Evolutionary conservation across 2,329 filamentous ascomycete genomes (phyloP), one percentile per base, ranked within the genome.

Genomic region (Didymella exigua): DNA sequence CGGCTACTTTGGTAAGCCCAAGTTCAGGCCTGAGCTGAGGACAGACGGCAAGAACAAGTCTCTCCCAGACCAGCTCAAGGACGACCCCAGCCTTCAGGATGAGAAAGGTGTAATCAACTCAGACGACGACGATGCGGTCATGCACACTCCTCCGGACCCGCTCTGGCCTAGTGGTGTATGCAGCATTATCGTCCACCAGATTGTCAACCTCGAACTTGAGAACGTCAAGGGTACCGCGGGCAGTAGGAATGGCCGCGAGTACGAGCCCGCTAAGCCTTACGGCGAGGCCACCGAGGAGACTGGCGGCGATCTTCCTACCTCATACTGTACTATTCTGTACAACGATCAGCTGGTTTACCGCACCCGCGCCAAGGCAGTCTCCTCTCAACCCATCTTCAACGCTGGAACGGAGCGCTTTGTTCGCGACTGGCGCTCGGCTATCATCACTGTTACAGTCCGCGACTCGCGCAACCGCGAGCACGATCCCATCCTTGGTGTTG

Each of bases 321-420:
- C 91, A 33, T 99, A 99, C 77, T 97, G 93, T 78, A 97, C 92
- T 1, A 93, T 99, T 49, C 77, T 95, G 10, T 82, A 90, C 74
- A 97, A 97, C 63, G 93, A 98, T 68, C 87, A 96, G 66, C 77
- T 96, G 63, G 82, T 92, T 16, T 98, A 97, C 80, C 92, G 93
- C 69, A 98, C 93, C n/a, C 86, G 95, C 68, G 86, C 91, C 30
- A 98, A 99, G 80, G 93, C 93, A 4, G 89, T 96, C 7, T 96
- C 90, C 30, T 96, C 91, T 47, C 93, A 96, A 73, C 95, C 95
- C 1, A 97, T 98, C 61, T 98, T 96, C 82, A 97, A 98, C 66
- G 93, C 95, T 3, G 93, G 93, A 56, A 97, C 93, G 0, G 95
- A 99, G 71, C 86, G 89, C 11, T 98, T 98, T 66, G 80, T 98